phyloP scores from a whole-genome alignment of 1,284 basidiomycete species.

The Pisolithus thermaeus region DNA sequence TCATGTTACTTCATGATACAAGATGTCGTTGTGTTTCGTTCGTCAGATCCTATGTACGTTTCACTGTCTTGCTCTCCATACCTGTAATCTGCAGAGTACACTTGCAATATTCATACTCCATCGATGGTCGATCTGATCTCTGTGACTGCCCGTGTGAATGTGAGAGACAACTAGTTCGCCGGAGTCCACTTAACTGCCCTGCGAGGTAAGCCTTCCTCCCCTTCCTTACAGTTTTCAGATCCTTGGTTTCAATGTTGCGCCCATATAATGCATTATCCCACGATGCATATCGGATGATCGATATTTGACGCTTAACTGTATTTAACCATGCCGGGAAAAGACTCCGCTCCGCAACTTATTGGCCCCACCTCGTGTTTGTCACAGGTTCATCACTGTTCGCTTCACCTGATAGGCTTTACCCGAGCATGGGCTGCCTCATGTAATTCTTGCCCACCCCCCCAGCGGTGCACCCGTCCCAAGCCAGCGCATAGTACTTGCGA shows the following conservation, averaged over 20 bases:
- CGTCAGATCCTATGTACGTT: background rate
- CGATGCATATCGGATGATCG: too few relatives aligned
- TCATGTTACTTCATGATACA: slow-evolving; percentile 13
- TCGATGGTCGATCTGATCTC: background rate
- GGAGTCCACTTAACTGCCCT: too few relatives aligned
- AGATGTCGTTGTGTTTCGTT: background rate
- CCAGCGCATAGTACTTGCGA: too few relatives aligned
- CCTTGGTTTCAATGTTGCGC: too few relatives aligned
- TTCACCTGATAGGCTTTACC: background rate
- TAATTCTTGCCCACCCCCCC: too few relatives aligned
- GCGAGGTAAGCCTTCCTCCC: too few relatives aligned
- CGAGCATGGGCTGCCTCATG: background rate
- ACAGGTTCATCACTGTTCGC: background rate
- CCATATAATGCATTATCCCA: too few relatives aligned
- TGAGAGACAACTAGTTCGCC: background rate
- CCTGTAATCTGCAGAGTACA: background rate
- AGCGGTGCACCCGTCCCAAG: too few relatives aligned
- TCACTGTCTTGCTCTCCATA: background rate
- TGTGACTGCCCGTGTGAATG: background rate
- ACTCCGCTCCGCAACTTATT: too few relatives aligned
- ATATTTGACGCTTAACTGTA: too few relatives aligned
- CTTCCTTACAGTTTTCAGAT: too few relatives aligned
- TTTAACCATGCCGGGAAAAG: too few relatives aligned
- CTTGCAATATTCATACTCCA: background rate
- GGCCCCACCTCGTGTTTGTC: background rate